Percentiles rank a stretch among this genome's conserved stretches.
Conservation (phyloP, 2,329 filamentous ascomycete genomes). For the Fusarium stilboides region DNA sequence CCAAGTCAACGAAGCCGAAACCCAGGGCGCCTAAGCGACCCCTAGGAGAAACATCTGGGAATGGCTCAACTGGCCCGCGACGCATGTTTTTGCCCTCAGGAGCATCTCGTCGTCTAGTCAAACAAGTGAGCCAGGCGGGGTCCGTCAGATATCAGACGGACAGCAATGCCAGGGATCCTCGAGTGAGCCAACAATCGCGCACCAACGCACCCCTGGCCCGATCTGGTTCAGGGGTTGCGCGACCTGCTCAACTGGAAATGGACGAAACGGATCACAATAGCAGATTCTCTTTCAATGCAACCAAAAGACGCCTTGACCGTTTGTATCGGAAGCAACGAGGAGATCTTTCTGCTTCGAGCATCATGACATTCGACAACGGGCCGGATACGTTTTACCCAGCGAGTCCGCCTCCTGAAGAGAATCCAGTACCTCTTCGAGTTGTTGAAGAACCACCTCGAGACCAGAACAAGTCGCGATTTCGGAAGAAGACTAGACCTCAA, state of each 20-base stretch:
- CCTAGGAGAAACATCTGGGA: slow-evolving; percentile 46
- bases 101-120: slow-evolving; percentile 50
- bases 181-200: slow-evolving; percentile 11
- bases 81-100: slow-evolving; percentile 4
- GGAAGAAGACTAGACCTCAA: slow-evolving; percentile 62
- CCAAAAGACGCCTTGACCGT: slow-evolving; percentile 69
- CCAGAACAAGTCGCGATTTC: slow-evolving; percentile 53
- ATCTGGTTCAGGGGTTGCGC: slow-evolving; percentile 41
- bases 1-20: slow-evolving; percentile 26
- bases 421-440: slow-evolving; percentile 42
- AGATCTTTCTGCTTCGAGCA: slow-evolving; percentile 43
- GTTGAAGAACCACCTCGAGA: slow-evolving; percentile 18
- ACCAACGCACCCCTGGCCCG: slow-evolving; percentile 15
- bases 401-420: slow-evolving; percentile 46
- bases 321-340: slow-evolving; percentile 63
- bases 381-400: slow-evolving; percentile 36
- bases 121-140: slow-evolving; percentile 48
- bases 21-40: slow-evolving; percentile 28
- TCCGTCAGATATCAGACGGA: slow-evolving; percentile 48
- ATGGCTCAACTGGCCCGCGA: slow-evolving; percentile 28
- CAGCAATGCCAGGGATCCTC: neutral
- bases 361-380: slow-evolving; percentile 35
- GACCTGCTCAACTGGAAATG: slow-evolving; percentile 72
- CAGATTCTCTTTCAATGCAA: slow-evolving; percentile 62
- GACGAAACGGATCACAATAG: slow-evolving; percentile 55